Evolutionary conservation across 345 rosid species (phyloP), one percentile per base, ranked within the genome.

Genomic region (Brassica rapa): DNA sequence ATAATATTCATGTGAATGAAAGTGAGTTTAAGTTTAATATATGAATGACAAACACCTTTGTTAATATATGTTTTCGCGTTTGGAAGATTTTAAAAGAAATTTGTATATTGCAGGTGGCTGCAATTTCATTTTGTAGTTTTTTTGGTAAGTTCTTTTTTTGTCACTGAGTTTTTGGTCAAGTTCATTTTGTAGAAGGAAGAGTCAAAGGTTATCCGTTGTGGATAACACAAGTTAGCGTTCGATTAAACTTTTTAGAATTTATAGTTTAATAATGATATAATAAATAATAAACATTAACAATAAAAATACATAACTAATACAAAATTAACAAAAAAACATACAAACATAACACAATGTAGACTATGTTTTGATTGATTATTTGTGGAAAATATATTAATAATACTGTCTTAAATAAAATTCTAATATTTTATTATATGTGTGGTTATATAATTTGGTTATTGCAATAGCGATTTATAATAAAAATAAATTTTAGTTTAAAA

Each of bases 1-100:
- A 79, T 67, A 74, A 69, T 74, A n/a, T 39, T 64, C 71, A 70
- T 74, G 53, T 70, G 55, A 49, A 60, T 63, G 66, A 16, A 73
- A 73, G 21, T 15, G 53, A 62, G 8, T 29, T 49, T 15, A 69
- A 21, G 51, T 69, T 80, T 37, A 41, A 53, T 65, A 59, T 60
- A 46, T 39, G 27, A 55, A 30, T 46, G 68, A 10, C 7, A 49
- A 49, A 60, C 60, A 49, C 39, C 1, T 43, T 66, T 72, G 62
- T 59, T 43, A 23, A 11, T 41, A 8, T 24, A n/a, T 49, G 15
- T 49, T 49, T 8, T 49, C n/a, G 2, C 56, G 19, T 14, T 49
- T 49, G 56, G 56, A n/a, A 49, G 56, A 49, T 49, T 49, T 4
- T 14, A 49, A 49, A 49, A 1, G 7, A 49, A 49, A 14, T 14